Conservation (phyloP, 164 flowering plant genomes). For the Saururus chinensis region DNA sequence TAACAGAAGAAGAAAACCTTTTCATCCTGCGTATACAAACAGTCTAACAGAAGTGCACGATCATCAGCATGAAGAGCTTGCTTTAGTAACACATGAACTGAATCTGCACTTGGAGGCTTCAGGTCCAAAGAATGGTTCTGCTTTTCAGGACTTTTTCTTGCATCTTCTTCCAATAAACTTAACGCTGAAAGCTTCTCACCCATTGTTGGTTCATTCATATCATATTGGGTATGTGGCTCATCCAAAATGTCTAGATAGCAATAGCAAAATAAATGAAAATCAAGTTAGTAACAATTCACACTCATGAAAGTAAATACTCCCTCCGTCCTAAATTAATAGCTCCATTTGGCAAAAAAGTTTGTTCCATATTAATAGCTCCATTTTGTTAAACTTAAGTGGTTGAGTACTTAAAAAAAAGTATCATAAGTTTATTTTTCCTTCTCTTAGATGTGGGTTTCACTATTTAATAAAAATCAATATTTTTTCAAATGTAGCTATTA, state of each 20-base stretch:
- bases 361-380: too few species aligned
- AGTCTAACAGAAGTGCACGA: slow-evolving; percentile 59
- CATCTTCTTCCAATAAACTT: slow-evolving; percentile 21
- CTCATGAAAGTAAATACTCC: not conserved
- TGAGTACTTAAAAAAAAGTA: too few species aligned
- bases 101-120: slow-evolving; percentile 87
- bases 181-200: slow-evolving; percentile 75
- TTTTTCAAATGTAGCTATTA: too few species aligned
- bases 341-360: too few species aligned
- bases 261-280: slow-evolving; percentile 2
- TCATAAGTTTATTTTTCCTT: too few species aligned
- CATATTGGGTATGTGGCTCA: slow-evolving; percentile 24
- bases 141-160: slow-evolving; percentile 11
- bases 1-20: slow-evolving; percentile 35
- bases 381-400: too few species aligned
- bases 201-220: slow-evolving; percentile 72
- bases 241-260: slow-evolving; percentile 18
- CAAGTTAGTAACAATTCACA: not conserved
- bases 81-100: slow-evolving; percentile 73
- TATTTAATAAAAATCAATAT: too few species aligned
- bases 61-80: slow-evolving; percentile 93
- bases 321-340: too few species aligned
- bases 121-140: slow-evolving; percentile 16
- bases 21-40: slow-evolving; percentile 70
- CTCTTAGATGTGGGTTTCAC: too few species aligned